Evolutionary conservation across 129 eudicot genomes (phyloP), one percentile per base, ranked within the genome.

Genomic region (Erigeron canadensis): DNA sequence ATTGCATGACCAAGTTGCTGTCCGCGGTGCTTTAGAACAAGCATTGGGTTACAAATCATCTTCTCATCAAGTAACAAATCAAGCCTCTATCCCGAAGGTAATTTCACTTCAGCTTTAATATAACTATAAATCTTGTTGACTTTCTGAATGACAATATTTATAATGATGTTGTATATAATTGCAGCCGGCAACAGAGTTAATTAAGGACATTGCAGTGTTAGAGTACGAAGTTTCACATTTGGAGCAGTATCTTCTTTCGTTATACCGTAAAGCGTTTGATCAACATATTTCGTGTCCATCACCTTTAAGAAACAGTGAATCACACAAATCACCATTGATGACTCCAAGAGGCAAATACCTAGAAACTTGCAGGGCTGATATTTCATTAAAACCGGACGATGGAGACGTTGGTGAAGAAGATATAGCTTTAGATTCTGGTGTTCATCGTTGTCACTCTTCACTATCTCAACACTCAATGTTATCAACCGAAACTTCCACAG

Each of bases 161-260:
- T 63, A 10, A 38, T 55, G 7, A 34, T 70, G n/a, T 50, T 6
- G 28, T 74, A 21, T 37, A 42, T 62, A 64, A 73, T 68, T 85
- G 69, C 88, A 95, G 99, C 86, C 97, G 7, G 91, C 96, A 19
- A 84, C 91, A 70, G 89, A 87, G 82, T 77, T 91, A 80, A 87
- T 91, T 28, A 85, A 77, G 76, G 97, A 91, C 77, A 91, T 91
- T 63, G 79, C 97, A 6, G 82, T 87, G 13, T 69, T 91, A 75
- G 97, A 91, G 79, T 75, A 83, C n/a, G 95, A 91, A 84, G 97
- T 91, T 54, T 78, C 80, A 70, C 89, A 91, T 74, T 80, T 91
- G 81, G 97, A 91, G 81, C 97, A 91, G 47, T 87, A 91, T 74
- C 97, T 91, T 84, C 88, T 91, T 18, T 87, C 97, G 0, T 75